phyloP scores from a whole-genome alignment of 108 stramenopile genomes.

The Skeletonema tropicum region DNA sequence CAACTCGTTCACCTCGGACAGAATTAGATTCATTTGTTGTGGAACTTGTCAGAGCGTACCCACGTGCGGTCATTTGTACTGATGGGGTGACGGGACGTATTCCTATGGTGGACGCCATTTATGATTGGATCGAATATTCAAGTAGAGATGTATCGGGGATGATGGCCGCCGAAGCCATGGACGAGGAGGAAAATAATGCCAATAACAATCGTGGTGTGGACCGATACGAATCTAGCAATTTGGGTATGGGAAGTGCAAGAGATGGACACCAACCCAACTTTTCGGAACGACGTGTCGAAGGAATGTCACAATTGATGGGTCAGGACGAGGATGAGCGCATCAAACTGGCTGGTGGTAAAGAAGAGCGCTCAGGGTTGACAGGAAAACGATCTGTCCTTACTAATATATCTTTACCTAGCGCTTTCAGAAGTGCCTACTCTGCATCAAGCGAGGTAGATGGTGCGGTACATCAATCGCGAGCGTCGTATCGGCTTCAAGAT shows the following conservation, averaged over 20 bases:
- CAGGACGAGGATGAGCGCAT: conserved; percentile 24
- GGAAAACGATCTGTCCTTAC: conserved; percentile 39
- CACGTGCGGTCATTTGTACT: conserved; percentile 36
- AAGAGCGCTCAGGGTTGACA: conserved; percentile 8
- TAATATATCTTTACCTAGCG: conserved; percentile 39
- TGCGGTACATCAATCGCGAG: conserved; percentile 16
- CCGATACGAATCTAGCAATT: conserved; percentile 13
- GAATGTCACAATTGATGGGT: conserved; percentile 51
- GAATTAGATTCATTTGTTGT: conserved; percentile 50
- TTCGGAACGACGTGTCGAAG: conserved; percentile 32
- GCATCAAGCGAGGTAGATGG: conserved; percentile 26
- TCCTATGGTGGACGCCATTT: conserved; percentile 52
- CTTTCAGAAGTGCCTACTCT: conserved; percentile 49
- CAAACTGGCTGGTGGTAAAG: background rate
- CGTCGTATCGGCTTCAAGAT: conserved; percentile 23
- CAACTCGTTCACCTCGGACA: conserved; percentile 20
- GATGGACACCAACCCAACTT: conserved; percentile 11
- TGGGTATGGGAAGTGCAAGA: conserved; percentile 51
- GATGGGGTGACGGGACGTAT: conserved; percentile 33
- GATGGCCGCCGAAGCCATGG: conserved; percentile 4
- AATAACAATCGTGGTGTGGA: background rate
- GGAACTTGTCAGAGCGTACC: conserved; percentile 43
- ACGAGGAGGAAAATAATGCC: background rate
- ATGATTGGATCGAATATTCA: conserved; percentile 56
- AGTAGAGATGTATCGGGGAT: conserved; percentile 25